These are phyloP conservation scores for Arctostaphylos glauca DNA, from an alignment of 148 eudicot genomes.

Conservation along the genomic window DNA sequence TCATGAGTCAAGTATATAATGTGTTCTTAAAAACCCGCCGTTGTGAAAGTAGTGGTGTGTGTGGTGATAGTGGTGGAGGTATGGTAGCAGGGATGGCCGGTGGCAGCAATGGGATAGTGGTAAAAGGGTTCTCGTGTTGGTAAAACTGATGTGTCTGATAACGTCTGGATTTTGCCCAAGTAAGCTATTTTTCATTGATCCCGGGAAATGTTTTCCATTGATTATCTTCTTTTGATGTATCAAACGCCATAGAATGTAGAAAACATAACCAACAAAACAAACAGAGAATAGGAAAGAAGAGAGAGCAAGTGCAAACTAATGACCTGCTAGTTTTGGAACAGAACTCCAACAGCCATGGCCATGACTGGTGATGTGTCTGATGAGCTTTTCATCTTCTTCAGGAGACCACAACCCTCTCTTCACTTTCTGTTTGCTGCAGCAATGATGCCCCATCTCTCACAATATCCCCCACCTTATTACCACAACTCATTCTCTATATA, in stretches of 20 bases:
- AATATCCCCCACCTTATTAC: neutral
- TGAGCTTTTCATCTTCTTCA: constrained; percentile 52
- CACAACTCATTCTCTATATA: neutral
- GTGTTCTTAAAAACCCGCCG: neutral
- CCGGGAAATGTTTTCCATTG: no score
- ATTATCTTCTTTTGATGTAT: no score
- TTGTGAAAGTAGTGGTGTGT: neutral
- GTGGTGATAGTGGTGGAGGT: no score
- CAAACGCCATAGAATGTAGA: neutral
- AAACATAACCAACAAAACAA: neutral
- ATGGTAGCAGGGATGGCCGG: no score
- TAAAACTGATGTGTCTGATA: no score
- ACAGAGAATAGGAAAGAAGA: neutral
- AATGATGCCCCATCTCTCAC: constrained; percentile 45
- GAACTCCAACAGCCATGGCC: constrained; percentile 63
- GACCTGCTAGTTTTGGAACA: constrained; percentile 53
- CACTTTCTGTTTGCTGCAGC: constrained; percentile 52
- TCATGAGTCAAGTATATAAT: no score
- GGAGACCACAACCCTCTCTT: constrained; percentile 59
- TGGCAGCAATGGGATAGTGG: no score
- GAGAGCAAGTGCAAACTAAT: neutral
- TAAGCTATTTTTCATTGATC: no score
- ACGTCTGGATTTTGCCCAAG: no score
- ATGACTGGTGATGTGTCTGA: constrained; percentile 40
- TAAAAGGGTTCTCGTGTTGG: no score